Evolutionary conservation across 2,329 filamentous ascomycete genomes (phyloP), one percentile per base, ranked within the genome.

Genomic region (Nigrospora sphaerica): DNA sequence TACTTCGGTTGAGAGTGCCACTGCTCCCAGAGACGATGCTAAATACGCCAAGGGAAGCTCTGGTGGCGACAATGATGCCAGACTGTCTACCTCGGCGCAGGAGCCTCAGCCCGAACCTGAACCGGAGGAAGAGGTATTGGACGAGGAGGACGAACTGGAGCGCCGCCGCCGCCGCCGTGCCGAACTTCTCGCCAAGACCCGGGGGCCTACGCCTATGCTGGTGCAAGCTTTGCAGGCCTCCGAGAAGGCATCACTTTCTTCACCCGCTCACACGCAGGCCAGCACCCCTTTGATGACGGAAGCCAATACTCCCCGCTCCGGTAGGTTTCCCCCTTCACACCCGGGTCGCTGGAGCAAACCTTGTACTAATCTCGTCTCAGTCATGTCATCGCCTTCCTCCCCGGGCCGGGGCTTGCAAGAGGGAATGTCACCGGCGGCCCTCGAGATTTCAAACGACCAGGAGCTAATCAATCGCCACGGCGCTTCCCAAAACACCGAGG

Each of bases 81-180:
- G 48, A 45, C 39, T 50, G 37, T 41, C 52, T 43, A 52, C 61
- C 54, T 60, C 62, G 51, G 53, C 55, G 49, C 52, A 46, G 55
- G 68, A 61, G 53, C 61, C 59, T 11, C 63, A 67, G 53, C 64
- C 69, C 48, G 72, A 78, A 50, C 72, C 67, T 53, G 71, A 77
- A 19, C 44, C 32, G 50, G 75, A 78, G 53, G 70, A 76, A 46
- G 73, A 81, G 55, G 74, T 78, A n/a, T 62, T 89, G 55, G 86
- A 95, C 63, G 87, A 95, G 69, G 86, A 86, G 51, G 83, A 86
- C 54, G 77, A 92, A 59, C 86, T 95, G 58, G 87, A 95, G 64
- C 84, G 89, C 58, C 86, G 91, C 46, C 85, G 90, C 28, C 89
- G 86, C 61, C 81, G 86, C 48, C 84, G 91, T 54, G 88, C 93